These are phyloP conservation scores for Hyaloscypha hepaticicola DNA, from an alignment of 495 filamentous ascomycete genomes.

Conservation along the genomic window DNA sequence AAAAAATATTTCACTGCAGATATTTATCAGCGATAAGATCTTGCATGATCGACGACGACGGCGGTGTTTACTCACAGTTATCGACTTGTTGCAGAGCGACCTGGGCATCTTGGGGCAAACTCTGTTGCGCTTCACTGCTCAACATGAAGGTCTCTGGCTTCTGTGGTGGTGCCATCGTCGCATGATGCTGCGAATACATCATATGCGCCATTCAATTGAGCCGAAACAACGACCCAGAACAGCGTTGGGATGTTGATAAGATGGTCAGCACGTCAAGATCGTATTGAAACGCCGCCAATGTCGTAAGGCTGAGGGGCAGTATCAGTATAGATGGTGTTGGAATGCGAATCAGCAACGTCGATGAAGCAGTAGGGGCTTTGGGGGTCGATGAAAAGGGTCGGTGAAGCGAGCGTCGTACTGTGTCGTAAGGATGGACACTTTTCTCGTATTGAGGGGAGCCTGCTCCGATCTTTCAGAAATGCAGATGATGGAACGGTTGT, in stretches of 20 bases:
- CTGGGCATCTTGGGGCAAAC: constrained; percentile 92
- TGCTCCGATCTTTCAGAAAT: constrained; percentile 32
- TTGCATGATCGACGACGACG: not conserved
- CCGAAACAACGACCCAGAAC: constrained; percentile 31
- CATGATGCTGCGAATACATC: constrained; percentile 54
- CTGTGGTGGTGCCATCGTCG: constrained; percentile 55
- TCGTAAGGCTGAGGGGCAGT: constrained; percentile 20
- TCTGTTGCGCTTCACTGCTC: constrained; percentile 92
- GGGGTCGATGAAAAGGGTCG: constrained; percentile 19
- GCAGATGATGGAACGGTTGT: constrained; percentile 29
- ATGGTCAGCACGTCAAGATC: constrained; percentile 15
- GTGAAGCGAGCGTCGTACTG: constrained; percentile 32
- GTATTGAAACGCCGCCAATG: constrained; percentile 21
- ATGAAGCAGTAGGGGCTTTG: constrained; percentile 31
- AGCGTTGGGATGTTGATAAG: constrained; percentile 14
- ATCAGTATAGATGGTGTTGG: constrained; percentile 13
- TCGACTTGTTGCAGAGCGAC: constrained; percentile 98
- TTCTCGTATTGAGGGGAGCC: constrained; percentile 26
- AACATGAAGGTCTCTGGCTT: constrained; percentile 99
- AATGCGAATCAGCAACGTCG: constrained; percentile 25
- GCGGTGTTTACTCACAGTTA: constrained; percentile 72
- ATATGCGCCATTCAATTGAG: constrained; percentile 36
- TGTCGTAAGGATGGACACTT: constrained; percentile 24
- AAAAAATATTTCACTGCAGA: constrained; percentile 96
- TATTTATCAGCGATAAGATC: not conserved